phyloP scores from a whole-genome alignment of 208 protist genomes.

The Leishmania tarentolae region DNA sequence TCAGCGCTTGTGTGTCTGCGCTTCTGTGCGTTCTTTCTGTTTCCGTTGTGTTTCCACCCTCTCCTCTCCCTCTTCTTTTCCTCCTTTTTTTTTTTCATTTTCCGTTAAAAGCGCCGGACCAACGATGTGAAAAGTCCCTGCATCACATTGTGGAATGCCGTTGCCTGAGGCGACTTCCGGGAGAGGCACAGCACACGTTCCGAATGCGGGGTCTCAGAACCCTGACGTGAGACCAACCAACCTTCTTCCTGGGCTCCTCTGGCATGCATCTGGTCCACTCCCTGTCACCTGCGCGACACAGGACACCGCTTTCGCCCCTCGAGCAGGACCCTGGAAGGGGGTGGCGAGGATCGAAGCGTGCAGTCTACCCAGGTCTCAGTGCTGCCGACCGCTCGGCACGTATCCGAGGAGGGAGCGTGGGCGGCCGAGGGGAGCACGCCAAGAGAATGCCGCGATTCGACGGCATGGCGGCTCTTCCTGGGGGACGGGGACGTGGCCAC shows the following conservation, averaged over 20 bases:
- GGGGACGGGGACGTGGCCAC: neutral
- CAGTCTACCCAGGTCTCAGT: neutral
- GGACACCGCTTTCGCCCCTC: neutral
- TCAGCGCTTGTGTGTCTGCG: neutral
- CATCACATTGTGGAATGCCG: neutral
- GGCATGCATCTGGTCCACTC: neutral
- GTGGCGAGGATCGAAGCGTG: neutral
- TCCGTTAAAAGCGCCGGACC: neutral
- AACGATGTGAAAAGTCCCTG: neutral
- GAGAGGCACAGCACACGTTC: too few species aligned
- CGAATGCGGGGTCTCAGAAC: neutral
- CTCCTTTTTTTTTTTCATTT: conserved; percentile 25
- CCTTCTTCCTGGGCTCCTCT: neutral
- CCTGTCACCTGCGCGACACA: neutral
- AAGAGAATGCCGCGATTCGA: neutral
- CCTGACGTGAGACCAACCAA: neutral
- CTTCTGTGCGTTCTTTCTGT: conserved; percentile 5
- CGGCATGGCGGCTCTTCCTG: neutral
- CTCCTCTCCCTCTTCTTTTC: conserved; percentile 11
- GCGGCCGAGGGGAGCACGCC: neutral
- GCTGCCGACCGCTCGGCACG: too few species aligned
- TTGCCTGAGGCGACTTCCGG: neutral
- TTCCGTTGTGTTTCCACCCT: conserved; percentile 5
- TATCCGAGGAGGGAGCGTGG: neutral
- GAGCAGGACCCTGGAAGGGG: neutral